Base-by-base conservation (phyloP, 2,329 filamentous ascomycete species). In the Claviceps humidiphila region DNA sequence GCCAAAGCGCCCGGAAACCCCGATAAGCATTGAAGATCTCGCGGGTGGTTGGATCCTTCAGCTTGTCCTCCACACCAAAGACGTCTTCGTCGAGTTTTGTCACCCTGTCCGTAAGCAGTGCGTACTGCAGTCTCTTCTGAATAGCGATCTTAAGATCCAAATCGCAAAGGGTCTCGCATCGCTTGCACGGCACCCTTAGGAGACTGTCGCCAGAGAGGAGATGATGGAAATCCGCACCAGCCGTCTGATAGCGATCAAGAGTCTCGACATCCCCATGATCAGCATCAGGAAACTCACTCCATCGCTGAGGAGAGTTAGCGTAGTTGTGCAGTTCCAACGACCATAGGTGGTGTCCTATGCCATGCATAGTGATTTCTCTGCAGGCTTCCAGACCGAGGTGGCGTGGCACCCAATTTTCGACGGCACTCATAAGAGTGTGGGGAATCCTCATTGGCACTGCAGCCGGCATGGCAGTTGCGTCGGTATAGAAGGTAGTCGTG, bases 261-360 rank as follows among this genome's bases (percentile, higher is more conserved):
- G 2, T 22, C 4, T 51, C 42, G n/a, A 20, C 24, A 3, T 47
- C 44, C n/a, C 42, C 50, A 14, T 24, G 44, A 5, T 14, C 30
- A 13, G n/a, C 7, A 20, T 52, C 51, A 5, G 51, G 45, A 7
- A 52, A 52, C 45, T 48, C 39, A 7, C 51, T 52, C 51, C 51
- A 52, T 17, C 16, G 45, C 17, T 49, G 39, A 30, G 38, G 13
- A 26, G 46, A 48, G 17, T 13, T 44, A 1, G 14, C 20, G n/a
- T 24, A 14, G 45, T 52, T 52, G 47, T 47, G 45, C 44, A 52
- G 47, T n/a, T 43, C 50, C 55, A 52, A 37, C 9, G n/a, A 14
- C 3, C 5, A n/a, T 9, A 51, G 38, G 44, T 30, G 47, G 38
- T n/a, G 22, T 7, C 17, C 22, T 13, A 51, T 47, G 37, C 50